Percentiles rank a stretch among this genome's conserved stretches.
These are phyloP conservation scores for Mortierella sp. DNA, from an alignment of 371 early-diverging fungal species.

Conservation along the genomic window DNA sequence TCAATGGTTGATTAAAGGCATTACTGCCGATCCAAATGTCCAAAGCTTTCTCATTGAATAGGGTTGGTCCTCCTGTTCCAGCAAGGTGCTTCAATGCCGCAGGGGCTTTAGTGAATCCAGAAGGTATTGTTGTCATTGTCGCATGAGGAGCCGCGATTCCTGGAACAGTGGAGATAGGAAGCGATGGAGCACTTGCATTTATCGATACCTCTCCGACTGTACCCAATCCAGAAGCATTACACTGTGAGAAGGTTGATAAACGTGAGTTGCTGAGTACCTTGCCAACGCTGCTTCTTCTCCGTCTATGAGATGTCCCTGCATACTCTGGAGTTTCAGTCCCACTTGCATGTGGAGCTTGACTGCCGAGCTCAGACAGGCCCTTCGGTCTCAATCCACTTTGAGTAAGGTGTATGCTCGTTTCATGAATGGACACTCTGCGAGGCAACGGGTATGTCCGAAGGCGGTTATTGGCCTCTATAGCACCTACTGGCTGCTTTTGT, in stretches of 20 bases:
- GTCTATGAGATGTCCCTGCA: constrained; percentile 11
- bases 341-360: background rate
- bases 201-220: background rate
- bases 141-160: background rate
- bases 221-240: background rate
- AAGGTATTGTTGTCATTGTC: background rate
- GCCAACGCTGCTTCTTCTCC: constrained; percentile 20
- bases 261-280: background rate
- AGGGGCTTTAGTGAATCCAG: background rate
- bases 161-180: background rate
- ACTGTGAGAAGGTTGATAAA: background rate
- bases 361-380: background rate
- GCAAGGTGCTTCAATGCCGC: background rate
- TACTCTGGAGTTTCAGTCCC: constrained; percentile 4
- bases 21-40: constrained; percentile 2
- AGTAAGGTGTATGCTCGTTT: constrained; percentile 11
- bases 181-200: background rate
- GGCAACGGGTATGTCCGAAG: constrained; percentile 22
- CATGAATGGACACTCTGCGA: constrained; percentile 33
- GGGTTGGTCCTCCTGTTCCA: background rate
- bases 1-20: background rate
- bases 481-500: background rate
- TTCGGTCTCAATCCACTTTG: constrained; percentile 6
- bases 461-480: background rate
- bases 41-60: background rate